These are phyloP conservation scores for Helianthus tuberosus DNA, from an alignment of 129 eudicot genomes.

Conservation along the genomic window DNA sequence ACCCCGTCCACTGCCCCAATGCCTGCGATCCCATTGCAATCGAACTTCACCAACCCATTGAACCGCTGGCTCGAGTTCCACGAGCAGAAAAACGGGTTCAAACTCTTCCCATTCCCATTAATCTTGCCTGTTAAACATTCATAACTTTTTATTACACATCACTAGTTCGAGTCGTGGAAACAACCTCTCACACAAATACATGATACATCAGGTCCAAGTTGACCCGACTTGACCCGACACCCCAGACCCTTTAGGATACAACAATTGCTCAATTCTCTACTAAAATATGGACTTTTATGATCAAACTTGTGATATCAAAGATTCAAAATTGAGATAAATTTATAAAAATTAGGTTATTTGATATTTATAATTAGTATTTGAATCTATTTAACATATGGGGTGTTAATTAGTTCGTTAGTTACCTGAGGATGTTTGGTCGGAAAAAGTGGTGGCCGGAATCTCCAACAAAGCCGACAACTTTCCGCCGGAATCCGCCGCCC, in stretches of 20 bases:
- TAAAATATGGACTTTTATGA: too few species aligned
- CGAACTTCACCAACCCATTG: constrained; percentile 65
- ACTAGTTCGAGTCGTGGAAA: too few species aligned
- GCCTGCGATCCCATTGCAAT: constrained; percentile 50
- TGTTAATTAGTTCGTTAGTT: neutral
- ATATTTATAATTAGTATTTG: too few species aligned
- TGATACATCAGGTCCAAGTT: too few species aligned
- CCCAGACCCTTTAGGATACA: too few species aligned
- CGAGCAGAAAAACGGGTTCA: constrained; percentile 63
- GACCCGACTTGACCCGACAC: too few species aligned
- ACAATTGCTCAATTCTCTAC: too few species aligned
- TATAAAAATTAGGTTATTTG: neutral
- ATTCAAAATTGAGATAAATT: neutral
- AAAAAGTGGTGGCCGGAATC: constrained; percentile 52
- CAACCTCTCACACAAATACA: too few species aligned
- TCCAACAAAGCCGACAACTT: constrained; percentile 66
- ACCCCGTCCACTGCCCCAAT: constrained; percentile 25
- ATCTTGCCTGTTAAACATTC: constrained; percentile 38
- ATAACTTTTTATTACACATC: too few species aligned
- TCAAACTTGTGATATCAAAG: too few species aligned
- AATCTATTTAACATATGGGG: too few species aligned
- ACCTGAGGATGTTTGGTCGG: constrained; percentile 66
- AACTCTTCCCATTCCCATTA: constrained; percentile 55
- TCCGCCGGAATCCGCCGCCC: constrained; percentile 80
- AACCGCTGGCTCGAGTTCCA: constrained; percentile 57